A percentile compares a stretch with the other conserved stretches of the same genome.
Evolutionary conservation across 768 basidiomycete species (phyloP).

Genomic region (Boletus pseudo-olivaceus): DNA sequence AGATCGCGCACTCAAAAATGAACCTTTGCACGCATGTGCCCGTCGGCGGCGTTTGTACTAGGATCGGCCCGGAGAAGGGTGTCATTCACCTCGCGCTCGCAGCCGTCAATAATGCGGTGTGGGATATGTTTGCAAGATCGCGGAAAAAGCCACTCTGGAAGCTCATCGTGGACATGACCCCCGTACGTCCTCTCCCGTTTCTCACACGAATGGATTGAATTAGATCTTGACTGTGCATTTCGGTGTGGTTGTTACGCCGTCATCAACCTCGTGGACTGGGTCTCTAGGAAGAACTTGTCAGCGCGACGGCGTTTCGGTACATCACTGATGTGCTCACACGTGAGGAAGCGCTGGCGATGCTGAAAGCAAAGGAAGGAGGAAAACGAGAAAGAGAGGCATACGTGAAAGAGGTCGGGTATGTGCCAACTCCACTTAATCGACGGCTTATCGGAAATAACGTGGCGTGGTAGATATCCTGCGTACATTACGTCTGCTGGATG

Average conservation of each 20-base stretch:
- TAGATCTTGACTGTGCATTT: neutral
- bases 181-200: conserved; percentile 37
- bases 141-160: conserved; percentile 89
- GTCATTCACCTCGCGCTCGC: conserved; percentile 87
- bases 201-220: conserved; percentile 4
- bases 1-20: neutral
- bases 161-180: conserved; percentile 83
- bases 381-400: conserved; percentile 75
- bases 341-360: conserved; percentile 80
- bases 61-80: conserved; percentile 91
- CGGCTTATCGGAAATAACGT: conserved; percentile 4
- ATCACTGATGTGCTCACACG: conserved; percentile 89
- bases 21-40: neutral
- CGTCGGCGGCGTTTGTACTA: conserved; percentile 22
- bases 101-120: conserved; percentile 85
- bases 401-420: conserved; percentile 64
- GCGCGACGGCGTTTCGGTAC: conserved; percentile 77
- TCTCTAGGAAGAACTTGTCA: conserved; percentile 68
- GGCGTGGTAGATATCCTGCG: conserved; percentile 68
- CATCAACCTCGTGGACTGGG: conserved; percentile 6
- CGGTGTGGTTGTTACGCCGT: neutral
- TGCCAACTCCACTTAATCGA: neutral
- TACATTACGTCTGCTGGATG: conserved; percentile 91
- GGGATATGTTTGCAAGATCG: conserved; percentile 85
- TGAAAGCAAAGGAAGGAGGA: conserved; percentile 66